Evolutionary conservation across 2,329 filamentous ascomycete species (phyloP).

Genomic region (Pseudogymnoascus sp.): DNA sequence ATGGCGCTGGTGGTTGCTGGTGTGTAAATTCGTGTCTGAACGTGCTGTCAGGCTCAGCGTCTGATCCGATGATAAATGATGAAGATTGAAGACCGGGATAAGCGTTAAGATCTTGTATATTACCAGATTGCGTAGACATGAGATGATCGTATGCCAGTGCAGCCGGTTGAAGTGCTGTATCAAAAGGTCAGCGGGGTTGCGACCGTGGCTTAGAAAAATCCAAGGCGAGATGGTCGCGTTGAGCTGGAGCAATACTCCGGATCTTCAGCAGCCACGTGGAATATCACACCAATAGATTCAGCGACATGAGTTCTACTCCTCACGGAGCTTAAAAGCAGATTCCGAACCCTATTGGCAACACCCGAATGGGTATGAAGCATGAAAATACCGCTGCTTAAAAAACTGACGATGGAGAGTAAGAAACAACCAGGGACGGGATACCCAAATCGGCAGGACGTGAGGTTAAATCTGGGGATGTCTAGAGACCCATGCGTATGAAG

Average conservation of each 20-base stretch:
- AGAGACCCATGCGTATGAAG: conserved; percentile 1
- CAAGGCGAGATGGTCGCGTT: conserved; percentile 5
- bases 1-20: conserved; percentile 19
- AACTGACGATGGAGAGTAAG: background rate
- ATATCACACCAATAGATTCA: background rate
- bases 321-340: background rate
- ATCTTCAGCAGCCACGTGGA: background rate
- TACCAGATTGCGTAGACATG: conserved; percentile 31
- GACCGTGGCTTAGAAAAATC: conserved; percentile 1
- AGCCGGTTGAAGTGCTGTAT: conserved; percentile 22
- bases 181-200: conserved; percentile 16
- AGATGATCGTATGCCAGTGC: conserved; percentile 25
- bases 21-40: conserved; percentile 25
- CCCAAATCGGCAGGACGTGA: background rate
- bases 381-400: background rate
- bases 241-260: background rate
- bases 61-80: conserved; percentile 27
- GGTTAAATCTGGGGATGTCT: conserved; percentile 3
- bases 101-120: conserved; percentile 27
- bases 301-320: background rate
- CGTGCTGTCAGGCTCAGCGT: conserved; percentile 29
- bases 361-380: background rate
- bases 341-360: background rate
- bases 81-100: conserved; percentile 25
- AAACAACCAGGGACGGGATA: background rate